A percentile compares a stretch with the other conserved stretches of the same genome.
Evolutionary conservation across 768 basidiomycete species (phyloP).

Genomic region (Hydnum rufescens): DNA sequence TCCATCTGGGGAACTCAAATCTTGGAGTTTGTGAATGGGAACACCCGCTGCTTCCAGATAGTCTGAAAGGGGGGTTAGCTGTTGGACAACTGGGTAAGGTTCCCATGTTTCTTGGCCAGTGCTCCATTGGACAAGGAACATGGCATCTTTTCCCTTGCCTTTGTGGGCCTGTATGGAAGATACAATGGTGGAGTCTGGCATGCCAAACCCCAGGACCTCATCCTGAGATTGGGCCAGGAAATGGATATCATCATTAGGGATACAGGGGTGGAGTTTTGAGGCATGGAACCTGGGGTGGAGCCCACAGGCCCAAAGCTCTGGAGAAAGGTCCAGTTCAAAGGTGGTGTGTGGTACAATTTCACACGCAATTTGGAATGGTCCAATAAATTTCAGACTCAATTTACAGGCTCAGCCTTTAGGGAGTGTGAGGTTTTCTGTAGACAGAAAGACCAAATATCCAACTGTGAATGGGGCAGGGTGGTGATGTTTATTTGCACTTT

Average conservation of each 20-base stretch:
- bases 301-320: not conserved
- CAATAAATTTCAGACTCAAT: constrained; percentile 10
- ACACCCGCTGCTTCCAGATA: not conserved
- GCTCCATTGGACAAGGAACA: not conserved
- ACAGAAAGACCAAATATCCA: constrained; percentile 8
- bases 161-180: not conserved
- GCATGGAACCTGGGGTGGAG: no score
- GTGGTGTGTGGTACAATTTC: not conserved
- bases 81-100: not conserved
- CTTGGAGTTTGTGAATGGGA: not conserved
- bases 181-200: not conserved
- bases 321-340: not conserved
- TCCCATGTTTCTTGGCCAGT: not conserved
- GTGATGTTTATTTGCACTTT: constrained; percentile 3
- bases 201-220: not conserved
- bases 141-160: not conserved
- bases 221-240: not conserved
- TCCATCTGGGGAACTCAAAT: not conserved
- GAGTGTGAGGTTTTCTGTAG: constrained; percentile 9
- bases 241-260: not conserved
- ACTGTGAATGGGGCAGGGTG: not conserved
- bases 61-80: not conserved
- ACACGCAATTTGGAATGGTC: constrained; percentile 4
- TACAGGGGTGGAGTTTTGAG: not conserved
- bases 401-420: constrained; percentile 9